phyloP scores from a whole-genome alignment of 371 early-diverging fungal species.

The Nematocida major region DNA sequence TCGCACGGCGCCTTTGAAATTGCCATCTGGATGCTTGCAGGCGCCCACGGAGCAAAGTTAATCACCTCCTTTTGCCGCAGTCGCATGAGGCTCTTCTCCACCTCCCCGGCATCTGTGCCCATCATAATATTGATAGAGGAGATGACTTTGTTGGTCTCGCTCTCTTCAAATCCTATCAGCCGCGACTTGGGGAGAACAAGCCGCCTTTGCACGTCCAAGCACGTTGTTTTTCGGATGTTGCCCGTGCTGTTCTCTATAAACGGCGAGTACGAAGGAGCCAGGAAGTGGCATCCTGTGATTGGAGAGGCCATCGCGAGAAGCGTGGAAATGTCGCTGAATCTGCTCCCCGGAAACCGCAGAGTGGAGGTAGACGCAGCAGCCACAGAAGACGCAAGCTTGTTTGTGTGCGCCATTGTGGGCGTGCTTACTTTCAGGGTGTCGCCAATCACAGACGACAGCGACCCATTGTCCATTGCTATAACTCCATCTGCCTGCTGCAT shows the following conservation, averaged over 20 bases:
- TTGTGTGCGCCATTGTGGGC: slow-evolving; percentile 87
- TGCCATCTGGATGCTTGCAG: slow-evolving; percentile 87
- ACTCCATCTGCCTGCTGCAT: slow-evolving; percentile 85
- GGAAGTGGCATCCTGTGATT: slow-evolving; percentile 84
- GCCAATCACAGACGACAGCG: slow-evolving; percentile 77
- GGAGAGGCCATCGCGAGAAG: slow-evolving; percentile 86
- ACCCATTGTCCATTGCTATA: slow-evolving; percentile 61
- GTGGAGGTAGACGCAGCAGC: slow-evolving; percentile 94
- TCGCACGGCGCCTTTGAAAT: slow-evolving; percentile 62
- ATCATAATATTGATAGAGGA: slow-evolving; percentile 77
- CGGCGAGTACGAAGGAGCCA: slow-evolving; percentile 91
- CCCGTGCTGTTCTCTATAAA: slow-evolving; percentile 67
- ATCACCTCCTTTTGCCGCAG: slow-evolving; percentile 83
- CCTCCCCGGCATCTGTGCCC: slow-evolving; percentile 56
- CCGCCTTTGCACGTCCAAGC: slow-evolving; percentile 58
- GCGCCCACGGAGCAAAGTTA: slow-evolving; percentile 98
- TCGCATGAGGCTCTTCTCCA: slow-evolving; percentile 85
- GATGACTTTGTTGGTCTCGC: slow-evolving; percentile 44
- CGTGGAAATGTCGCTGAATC: slow-evolving; percentile 91
- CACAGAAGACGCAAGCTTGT: slow-evolving; percentile 87
- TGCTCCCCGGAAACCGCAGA: slow-evolving; percentile 91
- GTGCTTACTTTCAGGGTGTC: slow-evolving; percentile 82
- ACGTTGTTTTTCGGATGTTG: slow-evolving; percentile 55
- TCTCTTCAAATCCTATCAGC: slow-evolving; percentile 55
- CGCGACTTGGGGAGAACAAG: slow-evolving; percentile 63